phyloP scores from a whole-genome alignment of 2,329 filamentous ascomycete species.

The Polytolypa hystricis region DNA sequence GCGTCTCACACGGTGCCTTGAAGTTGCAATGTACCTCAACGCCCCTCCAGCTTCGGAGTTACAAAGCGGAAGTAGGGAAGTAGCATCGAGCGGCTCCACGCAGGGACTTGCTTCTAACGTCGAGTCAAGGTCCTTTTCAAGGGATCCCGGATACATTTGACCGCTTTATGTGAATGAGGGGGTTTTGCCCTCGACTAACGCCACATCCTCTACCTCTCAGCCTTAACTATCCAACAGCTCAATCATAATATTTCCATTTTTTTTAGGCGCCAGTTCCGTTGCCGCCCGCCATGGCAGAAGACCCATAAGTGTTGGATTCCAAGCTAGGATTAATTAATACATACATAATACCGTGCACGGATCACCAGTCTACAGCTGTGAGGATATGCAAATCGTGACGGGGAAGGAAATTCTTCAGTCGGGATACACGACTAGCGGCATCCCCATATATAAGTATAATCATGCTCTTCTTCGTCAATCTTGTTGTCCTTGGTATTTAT shows the following conservation, averaged over 20 bases:
- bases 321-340: constrained; percentile 1
- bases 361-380: not conserved
- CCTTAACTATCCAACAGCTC: constrained; percentile 2
- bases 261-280: constrained; percentile 3
- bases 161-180: constrained; percentile 1
- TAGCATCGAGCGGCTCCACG: no score
- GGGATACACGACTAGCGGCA: no score
- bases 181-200: not conserved
- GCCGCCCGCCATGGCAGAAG: constrained; percentile 4
- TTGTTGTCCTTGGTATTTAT: no score
- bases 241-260: not conserved
- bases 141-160: constrained; percentile 2
- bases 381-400: not conserved
- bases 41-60: no score
- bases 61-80: no score
- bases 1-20: no score
- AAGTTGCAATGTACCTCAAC: no score
- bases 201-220: constrained; percentile 3
- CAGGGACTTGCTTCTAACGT: no score
- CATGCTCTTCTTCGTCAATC: no score
- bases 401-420: no score
- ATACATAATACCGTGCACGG: constrained; percentile 2
- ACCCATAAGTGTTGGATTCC: not conserved
- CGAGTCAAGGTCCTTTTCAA: not conserved
- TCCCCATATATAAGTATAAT: constrained; percentile 5